Evolutionary conservation across 257 asterid species (phyloP).

Genomic region (Fraxinus americana): DNA sequence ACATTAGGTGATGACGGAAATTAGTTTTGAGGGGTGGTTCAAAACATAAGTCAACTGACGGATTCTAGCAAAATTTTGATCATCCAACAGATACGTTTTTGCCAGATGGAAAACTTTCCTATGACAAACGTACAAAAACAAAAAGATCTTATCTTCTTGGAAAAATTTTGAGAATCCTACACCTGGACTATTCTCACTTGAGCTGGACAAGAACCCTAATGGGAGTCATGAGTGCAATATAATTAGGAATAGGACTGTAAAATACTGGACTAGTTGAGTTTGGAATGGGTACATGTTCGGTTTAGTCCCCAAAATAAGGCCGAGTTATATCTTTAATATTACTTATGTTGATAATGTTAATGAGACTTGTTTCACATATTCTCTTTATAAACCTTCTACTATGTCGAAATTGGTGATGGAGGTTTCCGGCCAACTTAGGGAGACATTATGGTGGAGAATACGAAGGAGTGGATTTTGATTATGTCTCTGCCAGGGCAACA

Average conservation of each 20-base stretch:
- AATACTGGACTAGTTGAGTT: too few species aligned
- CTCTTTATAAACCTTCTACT: background rate
- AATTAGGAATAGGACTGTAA: too few species aligned
- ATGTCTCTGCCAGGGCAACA: background rate
- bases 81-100: conserved; percentile 21
- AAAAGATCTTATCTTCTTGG: conserved; percentile 17
- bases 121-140: conserved; percentile 16
- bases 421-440: background rate
- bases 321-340: background rate
- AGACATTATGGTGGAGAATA: background rate
- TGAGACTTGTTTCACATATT: conserved; percentile 2
- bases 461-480: background rate
- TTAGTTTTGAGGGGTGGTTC: conserved; percentile 18
- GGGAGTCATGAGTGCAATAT: too few species aligned
- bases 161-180: too few species aligned
- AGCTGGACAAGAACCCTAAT: too few species aligned
- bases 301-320: background rate
- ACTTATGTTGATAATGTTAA: background rate
- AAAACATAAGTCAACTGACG: background rate
- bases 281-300: background rate
- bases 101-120: conserved; percentile 23
- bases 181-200: too few species aligned
- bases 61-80: conserved; percentile 33
- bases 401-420: background rate
- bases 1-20: conserved; percentile 24